Percentiles rank a stretch among this genome's conserved stretches.
Conservation (phyloP, 1,284 basidiomycete species). For the Tetrapyrgos nigripes region DNA sequence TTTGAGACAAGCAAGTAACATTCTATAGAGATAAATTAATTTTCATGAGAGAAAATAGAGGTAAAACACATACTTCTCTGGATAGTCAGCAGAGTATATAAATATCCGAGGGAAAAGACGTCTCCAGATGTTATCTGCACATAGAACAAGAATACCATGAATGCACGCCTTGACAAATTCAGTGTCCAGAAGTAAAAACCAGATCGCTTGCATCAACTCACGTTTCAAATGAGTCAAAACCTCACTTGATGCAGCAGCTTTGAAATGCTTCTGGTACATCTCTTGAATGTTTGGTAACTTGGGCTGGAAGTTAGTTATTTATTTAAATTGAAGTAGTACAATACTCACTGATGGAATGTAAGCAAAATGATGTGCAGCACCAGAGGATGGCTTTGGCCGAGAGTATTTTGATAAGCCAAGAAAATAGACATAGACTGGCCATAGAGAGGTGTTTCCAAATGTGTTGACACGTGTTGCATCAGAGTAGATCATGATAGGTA, state of each 20-base stretch:
- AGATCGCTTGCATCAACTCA: slow-evolving; percentile 41
- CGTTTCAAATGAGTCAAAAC: slow-evolving; percentile 35
- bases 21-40: slow-evolving; percentile 22
- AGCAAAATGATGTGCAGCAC: slow-evolving; percentile 26
- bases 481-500: slow-evolving; percentile 17
- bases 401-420: slow-evolving; percentile 34
- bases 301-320: slow-evolving; percentile 1
- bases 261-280: slow-evolving; percentile 9
- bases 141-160: slow-evolving; percentile 36
- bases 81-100: slow-evolving; percentile 47
- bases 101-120: slow-evolving; percentile 39
- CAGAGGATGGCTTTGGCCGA: slow-evolving; percentile 19
- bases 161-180: slow-evolving; percentile 36
- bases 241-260: slow-evolving; percentile 8
- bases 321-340: slow-evolving; percentile 3
- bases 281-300: slow-evolving; percentile 30
- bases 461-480: slow-evolving; percentile 34
- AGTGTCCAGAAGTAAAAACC: slow-evolving; percentile 28
- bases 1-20: slow-evolving; percentile 33
- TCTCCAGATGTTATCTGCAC: slow-evolving; percentile 34
- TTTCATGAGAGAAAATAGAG: not conserved
- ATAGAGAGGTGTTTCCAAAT: slow-evolving; percentile 34
- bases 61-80: slow-evolving; percentile 39
- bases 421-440: slow-evolving; percentile 37
- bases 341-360: slow-evolving; percentile 8